phyloP scores from a whole-genome alignment of 495 filamentous ascomycete genomes.

The Staphylotrichum tortipilum region DNA sequence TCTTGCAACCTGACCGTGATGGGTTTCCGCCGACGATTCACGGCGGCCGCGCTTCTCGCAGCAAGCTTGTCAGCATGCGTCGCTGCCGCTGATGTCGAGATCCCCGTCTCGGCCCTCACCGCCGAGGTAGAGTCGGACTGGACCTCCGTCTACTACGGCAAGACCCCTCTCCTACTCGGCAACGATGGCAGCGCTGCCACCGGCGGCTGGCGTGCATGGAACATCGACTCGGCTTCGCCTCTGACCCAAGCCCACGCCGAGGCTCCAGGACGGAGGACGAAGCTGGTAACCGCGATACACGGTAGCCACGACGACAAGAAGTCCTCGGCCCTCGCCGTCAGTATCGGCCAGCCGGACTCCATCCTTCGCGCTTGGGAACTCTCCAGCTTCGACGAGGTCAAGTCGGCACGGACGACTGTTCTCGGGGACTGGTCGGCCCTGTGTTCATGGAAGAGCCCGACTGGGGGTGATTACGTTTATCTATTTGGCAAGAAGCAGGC shows the following conservation, averaged over 20 bases:
- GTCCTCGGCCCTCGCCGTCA: not conserved
- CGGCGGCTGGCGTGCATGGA: conserved; percentile 4
- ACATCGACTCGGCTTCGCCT: not conserved
- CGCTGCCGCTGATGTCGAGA: not conserved
- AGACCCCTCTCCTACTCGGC: conserved; percentile 3
- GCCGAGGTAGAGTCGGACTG: conserved; percentile 6
- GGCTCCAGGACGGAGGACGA: conserved; percentile 4
- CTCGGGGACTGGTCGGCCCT: conserved; percentile 7
- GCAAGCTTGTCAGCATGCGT: not conserved
- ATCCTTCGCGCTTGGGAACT: conserved; percentile 1
- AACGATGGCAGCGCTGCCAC: conserved; percentile 2
- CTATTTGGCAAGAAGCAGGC: conserved; percentile 6
- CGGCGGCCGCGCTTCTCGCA: not conserved
- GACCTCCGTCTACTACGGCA: conserved; percentile 6
- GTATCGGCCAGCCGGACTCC: conserved; percentile 4
- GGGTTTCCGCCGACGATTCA: not conserved
- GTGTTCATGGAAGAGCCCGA: conserved; percentile 7
- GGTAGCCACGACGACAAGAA: not conserved
- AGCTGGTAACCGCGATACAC: conserved; percentile 5
- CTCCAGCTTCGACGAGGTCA: not conserved
- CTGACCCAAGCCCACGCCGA: not conserved
- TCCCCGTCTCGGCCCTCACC: not conserved
- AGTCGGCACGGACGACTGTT: not conserved
- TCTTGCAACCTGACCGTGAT: not conserved
- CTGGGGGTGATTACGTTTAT: not conserved